Conservation (phyloP, 768 basidiomycete genomes). For the Flagelloscypha sp. region DNA sequence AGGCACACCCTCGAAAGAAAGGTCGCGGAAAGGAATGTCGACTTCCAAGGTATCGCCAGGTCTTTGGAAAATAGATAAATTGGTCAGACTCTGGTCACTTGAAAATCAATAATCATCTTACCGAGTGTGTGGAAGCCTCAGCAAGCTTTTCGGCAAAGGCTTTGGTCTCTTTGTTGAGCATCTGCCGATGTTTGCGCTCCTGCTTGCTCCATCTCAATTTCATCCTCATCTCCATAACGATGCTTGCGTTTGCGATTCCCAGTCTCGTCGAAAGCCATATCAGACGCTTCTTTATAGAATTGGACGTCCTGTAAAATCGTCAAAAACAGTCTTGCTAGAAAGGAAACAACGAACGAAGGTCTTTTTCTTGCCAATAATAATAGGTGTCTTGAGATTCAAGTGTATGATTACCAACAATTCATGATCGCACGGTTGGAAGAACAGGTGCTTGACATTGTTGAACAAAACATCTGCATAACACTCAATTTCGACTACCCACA, state of each 20-base stretch:
- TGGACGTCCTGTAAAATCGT: conserved; percentile 69
- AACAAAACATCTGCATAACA: conserved; percentile 72
- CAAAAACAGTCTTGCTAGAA: conserved; percentile 2
- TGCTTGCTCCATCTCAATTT: conserved; percentile 98
- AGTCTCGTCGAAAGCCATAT: conserved; percentile 97
- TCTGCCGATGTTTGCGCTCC: conserved; percentile 81
- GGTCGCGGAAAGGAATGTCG: conserved; percentile 94
- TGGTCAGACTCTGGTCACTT: not conserved
- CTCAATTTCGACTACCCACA: not conserved
- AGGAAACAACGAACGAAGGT: conserved; percentile 56
- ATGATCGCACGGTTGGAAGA: conserved; percentile 98
- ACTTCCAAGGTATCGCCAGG: conserved; percentile 82
- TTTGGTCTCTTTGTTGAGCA: conserved; percentile 92
- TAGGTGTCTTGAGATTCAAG: conserved; percentile 86
- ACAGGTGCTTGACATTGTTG: conserved; percentile 95
- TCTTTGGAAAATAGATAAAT: conserved; percentile 14
- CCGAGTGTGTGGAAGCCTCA: conserved; percentile 70
- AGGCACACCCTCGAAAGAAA: conserved; percentile 96
- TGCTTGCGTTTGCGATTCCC: conserved; percentile 98
- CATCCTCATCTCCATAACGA: conserved; percentile 96
- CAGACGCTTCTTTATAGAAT: conserved; percentile 96
- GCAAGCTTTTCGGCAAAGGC: conserved; percentile 88
- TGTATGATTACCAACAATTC: conserved; percentile 94
- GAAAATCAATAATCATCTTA: conserved; percentile 28
- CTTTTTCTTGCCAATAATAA: conserved; percentile 99